phyloP scores from a whole-genome alignment of 352 stramenopile species.

The Globisporangium radiosum region DNA sequence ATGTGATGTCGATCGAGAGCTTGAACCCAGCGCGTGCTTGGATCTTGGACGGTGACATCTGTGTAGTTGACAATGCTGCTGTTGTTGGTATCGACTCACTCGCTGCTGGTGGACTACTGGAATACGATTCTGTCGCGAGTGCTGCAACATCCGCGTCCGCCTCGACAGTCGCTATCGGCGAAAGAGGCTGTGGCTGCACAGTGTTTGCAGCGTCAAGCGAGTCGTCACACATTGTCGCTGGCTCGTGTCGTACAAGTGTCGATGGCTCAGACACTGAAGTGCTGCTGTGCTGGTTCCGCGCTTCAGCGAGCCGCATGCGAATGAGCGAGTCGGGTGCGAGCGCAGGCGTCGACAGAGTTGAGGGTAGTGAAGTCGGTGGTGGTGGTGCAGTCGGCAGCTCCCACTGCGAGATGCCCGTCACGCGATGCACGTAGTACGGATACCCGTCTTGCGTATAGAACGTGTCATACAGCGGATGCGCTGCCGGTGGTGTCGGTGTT shows the following conservation, averaged over 20 bases:
- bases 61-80: background rate
- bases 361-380: background rate
- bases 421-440: conserved; percentile 69
- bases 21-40: conserved; percentile 39
- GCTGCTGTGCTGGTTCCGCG: conserved; percentile 18
- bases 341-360: background rate
- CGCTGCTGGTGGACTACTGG: background rate
- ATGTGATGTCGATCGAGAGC: conserved; percentile 44
- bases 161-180: too few species aligned
- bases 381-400: conserved; percentile 31
- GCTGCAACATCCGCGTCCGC: too few species aligned
- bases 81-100: background rate
- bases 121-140: background rate
- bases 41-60: conserved; percentile 31
- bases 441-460: conserved; percentile 72
- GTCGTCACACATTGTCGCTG: background rate
- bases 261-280: background rate
- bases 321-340: conserved; percentile 38
- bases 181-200: background rate
- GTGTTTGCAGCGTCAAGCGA: background rate
- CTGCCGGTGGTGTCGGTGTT: background rate
- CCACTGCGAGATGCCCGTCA: conserved; percentile 69
- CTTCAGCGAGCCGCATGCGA: conserved; percentile 36
- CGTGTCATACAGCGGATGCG: conserved; percentile 40
- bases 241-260: background rate